Evolutionary conservation across 177 flowering plant species (phyloP), one percentile per base, ranked within the genome.

Genomic region (Vitis hybrid): DNA sequence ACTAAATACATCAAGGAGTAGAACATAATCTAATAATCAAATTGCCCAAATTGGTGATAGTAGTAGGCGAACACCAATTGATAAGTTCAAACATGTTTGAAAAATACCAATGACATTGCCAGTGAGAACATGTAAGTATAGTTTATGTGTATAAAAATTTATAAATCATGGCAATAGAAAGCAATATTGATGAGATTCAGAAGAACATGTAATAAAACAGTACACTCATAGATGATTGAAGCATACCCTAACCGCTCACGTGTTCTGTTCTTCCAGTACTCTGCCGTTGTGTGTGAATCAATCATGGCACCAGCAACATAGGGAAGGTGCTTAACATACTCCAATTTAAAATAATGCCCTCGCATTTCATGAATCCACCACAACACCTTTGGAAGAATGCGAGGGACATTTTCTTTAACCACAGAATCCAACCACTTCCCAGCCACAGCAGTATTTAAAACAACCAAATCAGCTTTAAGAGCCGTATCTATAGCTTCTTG

Each of bases 281-380:
- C 90, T 23, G 97, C 97, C 19, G 97, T 96, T 65, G 83, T 79
- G 72, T 93, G 91, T 66, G 99, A 96, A 81, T 93, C 98, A 78
- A 96, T 96, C 99, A 96, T 92, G 69, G 95, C 92, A 79, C 97
- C 95, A 51, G 98, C 97, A 84, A 93, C 99, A 66, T 71, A 82
- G 71, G 99, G 99, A 68, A 96, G 97, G 85, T 96, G 91, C 86
- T 93, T 93, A 51, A 95, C 97, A 72, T 83, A 93, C 65, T 93
- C 97, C 81, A 86, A 30, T 73, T 87, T 95, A 83, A 91, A 95
- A 78, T 95, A 95, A 79, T 95, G 97, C 58, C 99, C 99, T 60
- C 99, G 84, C 99, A 96, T 96, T 82, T 96, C 99, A 85, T 93
- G 99, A 76, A 96, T 96, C 99, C 99, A 96, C 99, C 99, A 96